Conservation (phyloP, 2,329 filamentous ascomycete genomes). For the Trichophyton equinum region DNA sequence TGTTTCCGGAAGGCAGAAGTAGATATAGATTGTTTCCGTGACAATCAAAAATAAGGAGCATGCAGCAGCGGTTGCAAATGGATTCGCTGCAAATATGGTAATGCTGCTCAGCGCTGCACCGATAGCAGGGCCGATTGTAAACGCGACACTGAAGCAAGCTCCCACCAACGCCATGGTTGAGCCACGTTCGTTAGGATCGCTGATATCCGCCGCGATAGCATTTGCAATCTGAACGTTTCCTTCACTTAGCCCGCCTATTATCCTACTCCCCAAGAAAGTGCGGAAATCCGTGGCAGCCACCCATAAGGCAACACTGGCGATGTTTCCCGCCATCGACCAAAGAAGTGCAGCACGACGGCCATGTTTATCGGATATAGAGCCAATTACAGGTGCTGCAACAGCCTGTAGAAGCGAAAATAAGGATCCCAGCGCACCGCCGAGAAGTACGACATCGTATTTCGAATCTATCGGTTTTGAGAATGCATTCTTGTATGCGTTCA, state of each 20-base stretch:
- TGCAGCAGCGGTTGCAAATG: slow-evolving; percentile 82
- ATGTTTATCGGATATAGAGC: slow-evolving; percentile 73
- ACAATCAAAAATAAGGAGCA: slow-evolving; percentile 78
- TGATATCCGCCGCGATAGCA: slow-evolving; percentile 92
- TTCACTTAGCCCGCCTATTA: slow-evolving; percentile 88
- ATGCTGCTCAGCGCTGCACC: slow-evolving; percentile 76
- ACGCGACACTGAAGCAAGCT: slow-evolving; percentile 91
- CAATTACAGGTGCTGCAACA: slow-evolving; percentile 82
- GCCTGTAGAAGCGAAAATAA: slow-evolving; percentile 90
- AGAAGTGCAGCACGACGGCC: slow-evolving; percentile 78
- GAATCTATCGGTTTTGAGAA: slow-evolving; percentile 90
- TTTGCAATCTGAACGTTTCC: slow-evolving; percentile 94
- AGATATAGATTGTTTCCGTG: slow-evolving; percentile 77
- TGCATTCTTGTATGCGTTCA: slow-evolving; percentile 89
- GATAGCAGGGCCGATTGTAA: slow-evolving; percentile 87
- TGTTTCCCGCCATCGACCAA: slow-evolving; percentile 85
- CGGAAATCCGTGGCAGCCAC: slow-evolving; percentile 86
- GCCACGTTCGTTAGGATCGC: slow-evolving; percentile 68
- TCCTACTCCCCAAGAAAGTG: slow-evolving; percentile 83
- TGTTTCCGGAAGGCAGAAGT: slow-evolving; percentile 74
- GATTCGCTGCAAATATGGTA: slow-evolving; percentile 68
- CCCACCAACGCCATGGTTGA: slow-evolving; percentile 94
- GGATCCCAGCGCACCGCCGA: slow-evolving; percentile 86
- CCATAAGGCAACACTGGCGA: slow-evolving; percentile 87
- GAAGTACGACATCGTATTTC: slow-evolving; percentile 89